Evolutionary conservation across 2,329 filamentous ascomycete species (phyloP).

Genomic region (Colletotrichum sansevieriae): DNA sequence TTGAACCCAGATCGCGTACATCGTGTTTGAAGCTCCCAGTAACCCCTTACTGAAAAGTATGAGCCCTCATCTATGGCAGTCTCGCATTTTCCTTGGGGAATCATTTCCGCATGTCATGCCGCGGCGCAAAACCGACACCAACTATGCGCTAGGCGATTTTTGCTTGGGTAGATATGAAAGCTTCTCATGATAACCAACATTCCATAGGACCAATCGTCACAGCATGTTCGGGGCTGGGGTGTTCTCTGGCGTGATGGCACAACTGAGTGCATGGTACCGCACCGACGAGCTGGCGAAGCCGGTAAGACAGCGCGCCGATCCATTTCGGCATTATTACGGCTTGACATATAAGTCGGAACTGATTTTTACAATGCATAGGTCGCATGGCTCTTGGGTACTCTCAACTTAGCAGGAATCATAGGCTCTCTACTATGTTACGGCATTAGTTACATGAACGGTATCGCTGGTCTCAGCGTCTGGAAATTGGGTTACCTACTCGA

Average conservation of each 20-base stretch:
- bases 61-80: constrained; percentile 53
- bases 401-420: constrained; percentile 51
- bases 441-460: constrained; percentile 46
- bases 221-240: constrained; percentile 55
- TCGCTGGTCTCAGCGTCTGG: constrained; percentile 46
- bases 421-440: constrained; percentile 50
- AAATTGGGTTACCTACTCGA: constrained; percentile 58
- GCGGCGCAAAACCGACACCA: constrained; percentile 54
- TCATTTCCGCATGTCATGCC: constrained; percentile 54
- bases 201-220: not conserved
- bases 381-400: constrained; percentile 46
- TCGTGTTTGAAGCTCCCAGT: constrained; percentile 56
- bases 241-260: constrained; percentile 56
- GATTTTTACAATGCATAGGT: too few species aligned
- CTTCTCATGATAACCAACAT: fast-evolving
- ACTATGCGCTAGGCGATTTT: constrained; percentile 54
- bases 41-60: constrained; percentile 54
- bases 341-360: too few species aligned
- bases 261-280: constrained; percentile 59
- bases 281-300: constrained; percentile 58
- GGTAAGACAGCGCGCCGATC: constrained; percentile 53
- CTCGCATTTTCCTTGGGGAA: constrained; percentile 53
- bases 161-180: constrained; percentile 49
- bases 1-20: constrained; percentile 51
- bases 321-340: too few species aligned